phyloP scores from a whole-genome alignment of 2,329 filamentous ascomycete genomes.

The Cladosporium sp. region DNA sequence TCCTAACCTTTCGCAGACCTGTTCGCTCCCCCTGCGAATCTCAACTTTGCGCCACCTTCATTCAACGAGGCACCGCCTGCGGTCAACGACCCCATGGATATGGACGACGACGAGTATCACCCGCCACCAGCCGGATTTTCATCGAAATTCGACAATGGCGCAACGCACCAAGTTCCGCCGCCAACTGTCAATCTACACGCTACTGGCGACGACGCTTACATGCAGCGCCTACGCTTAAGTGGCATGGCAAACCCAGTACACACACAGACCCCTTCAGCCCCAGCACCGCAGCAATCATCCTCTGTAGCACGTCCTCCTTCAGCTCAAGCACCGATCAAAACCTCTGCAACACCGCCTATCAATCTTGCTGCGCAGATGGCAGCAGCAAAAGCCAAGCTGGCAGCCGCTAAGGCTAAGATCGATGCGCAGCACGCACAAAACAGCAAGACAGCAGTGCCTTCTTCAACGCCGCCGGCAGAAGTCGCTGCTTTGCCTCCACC shows the following conservation, averaged over 20 bases:
- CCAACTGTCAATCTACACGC: conserved; percentile 53
- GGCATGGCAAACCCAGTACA: conserved; percentile 15
- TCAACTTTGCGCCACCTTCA: conserved; percentile 54
- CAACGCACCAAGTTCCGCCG: conserved; percentile 48
- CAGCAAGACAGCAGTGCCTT: conserved; percentile 13
- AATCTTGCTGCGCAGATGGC: conserved; percentile 25
- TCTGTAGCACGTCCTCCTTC: conserved; percentile 29
- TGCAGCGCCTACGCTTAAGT: conserved; percentile 62
- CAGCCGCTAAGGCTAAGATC: conserved; percentile 31
- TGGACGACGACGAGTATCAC: conserved; percentile 29
- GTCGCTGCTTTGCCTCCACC: conserved; percentile 24
- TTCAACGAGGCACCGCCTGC: conserved; percentile 24
- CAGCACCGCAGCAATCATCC: conserved; percentile 36
- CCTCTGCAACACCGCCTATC: not conserved
- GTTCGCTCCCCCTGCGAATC: conserved; percentile 28
- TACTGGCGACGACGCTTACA: conserved; percentile 71
- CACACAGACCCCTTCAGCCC: conserved; percentile 22
- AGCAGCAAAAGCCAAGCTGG: conserved; percentile 30
- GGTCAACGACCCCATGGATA: conserved; percentile 14
- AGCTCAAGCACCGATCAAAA: conserved; percentile 12
- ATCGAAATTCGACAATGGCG: conserved; percentile 55
- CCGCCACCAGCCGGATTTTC: conserved; percentile 33
- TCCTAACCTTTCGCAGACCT: not conserved
- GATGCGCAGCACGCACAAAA: conserved; percentile 21
- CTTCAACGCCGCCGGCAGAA: conserved; percentile 19